Evolutionary conservation across 805 yeast species (phyloP).

Genomic region (Candida gorgasii): DNA sequence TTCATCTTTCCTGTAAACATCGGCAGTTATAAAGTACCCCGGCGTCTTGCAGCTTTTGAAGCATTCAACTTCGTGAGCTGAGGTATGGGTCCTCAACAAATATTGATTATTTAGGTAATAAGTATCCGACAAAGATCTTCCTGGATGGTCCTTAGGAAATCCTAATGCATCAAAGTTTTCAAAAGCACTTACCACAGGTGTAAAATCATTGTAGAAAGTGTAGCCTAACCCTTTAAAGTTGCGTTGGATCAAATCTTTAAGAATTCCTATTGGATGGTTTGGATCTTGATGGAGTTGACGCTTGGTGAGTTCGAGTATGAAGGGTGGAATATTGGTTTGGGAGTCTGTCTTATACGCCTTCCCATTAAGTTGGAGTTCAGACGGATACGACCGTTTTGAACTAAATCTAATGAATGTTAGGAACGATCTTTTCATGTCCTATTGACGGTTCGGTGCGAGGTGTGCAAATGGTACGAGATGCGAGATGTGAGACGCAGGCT

Average conservation of each 20-base stretch:
- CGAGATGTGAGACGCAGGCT: no score
- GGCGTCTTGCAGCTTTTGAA: slow-evolving; percentile 67
- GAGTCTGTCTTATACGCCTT: slow-evolving; percentile 61
- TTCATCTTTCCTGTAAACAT: slow-evolving; percentile 93
- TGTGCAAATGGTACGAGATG: not conserved
- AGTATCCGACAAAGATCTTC: slow-evolving; percentile 89
- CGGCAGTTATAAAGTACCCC: slow-evolving; percentile 92
- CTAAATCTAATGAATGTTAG: slow-evolving; percentile 1
- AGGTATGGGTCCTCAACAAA: slow-evolving; percentile 88
- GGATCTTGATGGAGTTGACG: slow-evolving; percentile 72
- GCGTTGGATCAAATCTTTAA: slow-evolving; percentile 69
- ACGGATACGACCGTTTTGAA: slow-evolving; percentile 17
- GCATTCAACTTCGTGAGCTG: slow-evolving; percentile 93
- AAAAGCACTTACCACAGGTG: slow-evolving; percentile 76
- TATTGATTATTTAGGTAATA: slow-evolving; percentile 78
- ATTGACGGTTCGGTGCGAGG: not conserved
- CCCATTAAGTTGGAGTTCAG: slow-evolving; percentile 44
- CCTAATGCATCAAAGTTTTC: slow-evolving; percentile 93
- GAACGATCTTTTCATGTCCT: not conserved
- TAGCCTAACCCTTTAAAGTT: slow-evolving; percentile 67
- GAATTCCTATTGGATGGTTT: slow-evolving; percentile 87
- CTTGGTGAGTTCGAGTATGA: slow-evolving; percentile 66
- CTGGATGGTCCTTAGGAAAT: slow-evolving; percentile 90
- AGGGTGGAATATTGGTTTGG: slow-evolving; percentile 83
- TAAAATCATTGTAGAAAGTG: slow-evolving; percentile 76